phyloP scores from a whole-genome alignment of 768 basidiomycete genomes.

The Mrakia hoshinonis region DNA sequence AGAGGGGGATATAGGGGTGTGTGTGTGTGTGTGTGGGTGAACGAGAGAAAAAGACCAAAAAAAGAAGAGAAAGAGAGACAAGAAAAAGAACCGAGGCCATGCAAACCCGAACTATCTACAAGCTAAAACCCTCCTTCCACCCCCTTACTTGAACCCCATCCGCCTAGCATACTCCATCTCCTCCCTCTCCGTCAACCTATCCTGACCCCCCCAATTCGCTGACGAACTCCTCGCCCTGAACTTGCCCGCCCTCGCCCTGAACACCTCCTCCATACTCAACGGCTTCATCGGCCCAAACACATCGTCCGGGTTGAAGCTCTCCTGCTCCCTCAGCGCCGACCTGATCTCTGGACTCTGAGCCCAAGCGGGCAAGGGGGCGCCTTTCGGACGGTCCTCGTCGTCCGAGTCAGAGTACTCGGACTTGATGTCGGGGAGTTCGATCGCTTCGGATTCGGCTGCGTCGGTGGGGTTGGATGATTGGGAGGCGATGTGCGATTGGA shows the following conservation, averaged over 20 bases:
- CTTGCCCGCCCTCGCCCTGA: slow-evolving; percentile 55
- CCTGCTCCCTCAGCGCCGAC: slow-evolving; percentile 69
- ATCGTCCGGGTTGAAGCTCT: slow-evolving; percentile 66
- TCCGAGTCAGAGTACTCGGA: slow-evolving; percentile 97
- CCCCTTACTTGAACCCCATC: slow-evolving; percentile 61
- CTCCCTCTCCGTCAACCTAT: slow-evolving; percentile 72
- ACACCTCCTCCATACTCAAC: slow-evolving; percentile 76
- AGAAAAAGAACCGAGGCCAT: neutral
- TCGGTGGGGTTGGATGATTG: slow-evolving; percentile 10
- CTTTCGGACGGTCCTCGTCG: slow-evolving; percentile 71
- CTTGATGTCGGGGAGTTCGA: slow-evolving; percentile 89
- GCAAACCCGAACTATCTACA: neutral
- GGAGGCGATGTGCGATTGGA: slow-evolving; percentile 23
- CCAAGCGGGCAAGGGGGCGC: slow-evolving; percentile 67
- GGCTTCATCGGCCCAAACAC: slow-evolving; percentile 85
- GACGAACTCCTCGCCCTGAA: slow-evolving; percentile 87
- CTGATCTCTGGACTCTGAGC: slow-evolving; percentile 81
- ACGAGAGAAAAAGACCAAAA: neutral
- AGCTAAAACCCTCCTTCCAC: slow-evolving; percentile 9
- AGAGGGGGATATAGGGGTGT: too few relatives aligned
- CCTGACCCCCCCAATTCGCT: slow-evolving; percentile 93
- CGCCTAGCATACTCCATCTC: slow-evolving; percentile 75
- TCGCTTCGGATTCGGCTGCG: slow-evolving; percentile 33
- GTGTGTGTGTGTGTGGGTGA: too few relatives aligned
- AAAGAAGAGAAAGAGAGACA: neutral